Base-by-base conservation (phyloP, 805 yeast species). In the Kockiozyma suomiensis region DNA sequence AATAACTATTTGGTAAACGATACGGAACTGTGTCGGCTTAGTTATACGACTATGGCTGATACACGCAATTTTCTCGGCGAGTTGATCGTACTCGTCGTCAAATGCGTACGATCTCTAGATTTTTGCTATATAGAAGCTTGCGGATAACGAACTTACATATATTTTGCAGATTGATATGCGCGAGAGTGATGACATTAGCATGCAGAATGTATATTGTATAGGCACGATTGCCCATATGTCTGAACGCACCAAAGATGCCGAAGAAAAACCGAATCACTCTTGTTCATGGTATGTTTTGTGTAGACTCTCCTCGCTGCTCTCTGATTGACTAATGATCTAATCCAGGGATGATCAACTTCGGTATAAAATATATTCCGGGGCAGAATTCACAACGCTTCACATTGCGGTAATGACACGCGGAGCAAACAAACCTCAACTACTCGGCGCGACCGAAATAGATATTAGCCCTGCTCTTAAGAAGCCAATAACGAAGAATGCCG, bases 301-400 rank as follows among this genome's bases (percentile, higher is more conserved):
- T n/a, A n/a, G n/a, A n/a, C n/a, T n/a, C n/a, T n/a, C n/a, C 2
- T 30, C 25, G 21, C 4, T 1, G n/a, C 21, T 15, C 25, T 37
- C 2, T 19, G n/a, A 2, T 21, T 28, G 2, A 8, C 19, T 35
- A 21, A 35, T 23, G 6, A 4, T 3, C 37, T 37, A 23, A 49
- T n/a, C 2, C n/a, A 49, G 53, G 33, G 53, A 49, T 33, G 42
- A 35, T 35, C 43, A 49, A 35, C 21, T 49, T 6, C 53, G 53
- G 15, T 49, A 21, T n/a, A 10, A 49, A 4, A 35, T 49, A 10
- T 37, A 35, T 23, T 10, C 42, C 17, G 53, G 43, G 4, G 35
- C 15, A 3, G 43, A 35, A 15, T 35, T 10, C 17, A 23, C 21
- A 7, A 38, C 43, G 12, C 33, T 49, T 3, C 30, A 49, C 4